Evolutionary conservation across 176 grass and related monocot genomes (phyloP), one percentile per base, ranked within the genome.

Genomic region (Oryza meyeriana): DNA sequence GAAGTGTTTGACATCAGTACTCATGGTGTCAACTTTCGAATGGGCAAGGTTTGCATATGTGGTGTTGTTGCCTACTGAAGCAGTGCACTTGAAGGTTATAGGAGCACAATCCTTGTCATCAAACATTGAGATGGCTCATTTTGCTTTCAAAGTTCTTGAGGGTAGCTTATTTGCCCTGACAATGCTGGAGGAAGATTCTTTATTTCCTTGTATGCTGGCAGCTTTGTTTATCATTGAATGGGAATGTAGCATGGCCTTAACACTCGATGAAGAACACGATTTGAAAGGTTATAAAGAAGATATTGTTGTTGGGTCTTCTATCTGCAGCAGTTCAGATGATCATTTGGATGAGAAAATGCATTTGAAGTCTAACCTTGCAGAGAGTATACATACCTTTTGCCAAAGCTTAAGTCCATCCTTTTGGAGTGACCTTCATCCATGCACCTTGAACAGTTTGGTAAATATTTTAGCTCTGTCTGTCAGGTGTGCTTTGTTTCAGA

Each of bases 181-280:
- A 57, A 79, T 61, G 69, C 66, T 86, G n/a, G 71, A 92, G 80
- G 77, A 87, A 64, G 85, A 90, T 81, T 90, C 61, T 71, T 55
- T 64, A 59, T 83, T 92, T 85, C 72, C 92, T 78, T 82, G 78
- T 81, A 79, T 91, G 86, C 86, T 98, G 62, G 90, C 92, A 62
- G 66, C 92, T 74, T 82, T 98, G 8, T 93, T 98, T 87, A 84
- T 85, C 58, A 84, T 91, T 72, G 85, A 89, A 66, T 98, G 95
- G 95, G 90, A 98, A 91, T 89, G 83, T 72, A 91, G 71, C 62
- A 91, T 91, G 82, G 73, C 87, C 84, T 82, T 81, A 82, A 57
- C 50, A 77, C 40, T 72, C 65, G 63, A 16, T 71, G 83, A 85
- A 52, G 71, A 89, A 52, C 79, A 67, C 69, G 71, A 77, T 79